Percentiles rank a stretch among this genome's conserved stretches.
phyloP scores from a whole-genome alignment of 805 yeast genomes.

The Candida sithepensis region DNA sequence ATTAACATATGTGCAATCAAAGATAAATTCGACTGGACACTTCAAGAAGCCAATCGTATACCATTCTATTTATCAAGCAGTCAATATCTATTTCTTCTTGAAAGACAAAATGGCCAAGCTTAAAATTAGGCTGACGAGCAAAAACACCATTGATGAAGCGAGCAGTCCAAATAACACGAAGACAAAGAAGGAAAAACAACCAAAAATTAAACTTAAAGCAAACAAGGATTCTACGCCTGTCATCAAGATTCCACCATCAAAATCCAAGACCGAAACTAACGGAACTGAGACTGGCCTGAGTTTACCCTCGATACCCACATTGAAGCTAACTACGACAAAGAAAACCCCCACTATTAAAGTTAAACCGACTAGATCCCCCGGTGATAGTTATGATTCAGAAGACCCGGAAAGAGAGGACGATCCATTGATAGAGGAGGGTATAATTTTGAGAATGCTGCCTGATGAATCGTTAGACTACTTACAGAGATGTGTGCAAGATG shows the following conservation, averaged over 20 bases:
- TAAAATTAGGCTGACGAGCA: conserved; percentile 20
- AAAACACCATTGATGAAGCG: conserved; percentile 1
- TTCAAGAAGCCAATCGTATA: too few species aligned
- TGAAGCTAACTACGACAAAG: conserved; percentile 37
- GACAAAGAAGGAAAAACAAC: conserved; percentile 20
- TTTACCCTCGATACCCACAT: conserved; percentile 11
- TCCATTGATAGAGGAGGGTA: conserved; percentile 85
- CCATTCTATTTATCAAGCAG: too few species aligned
- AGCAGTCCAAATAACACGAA: not conserved
- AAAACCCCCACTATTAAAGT: conserved; percentile 45
- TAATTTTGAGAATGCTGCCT: conserved; percentile 67
- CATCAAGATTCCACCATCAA: conserved; percentile 5
- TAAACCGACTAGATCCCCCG: conserved; percentile 69
- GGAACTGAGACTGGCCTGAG: not conserved
- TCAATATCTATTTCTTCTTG: too few species aligned
- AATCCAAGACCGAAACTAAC: conserved; percentile 1
- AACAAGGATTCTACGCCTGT: conserved; percentile 13
- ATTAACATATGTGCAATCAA: too few species aligned
- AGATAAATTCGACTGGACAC: too few species aligned
- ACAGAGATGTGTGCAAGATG: conserved; percentile 68
- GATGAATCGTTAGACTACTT: conserved; percentile 71
- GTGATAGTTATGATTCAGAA: conserved; percentile 95
- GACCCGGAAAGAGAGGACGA: conserved; percentile 96
- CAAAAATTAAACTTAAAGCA: conserved; percentile 26
- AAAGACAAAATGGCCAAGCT: conserved; percentile 22